Evolutionary conservation across 306 rosid genomes (phyloP).

Genomic region (Ormosia emarginata): DNA sequence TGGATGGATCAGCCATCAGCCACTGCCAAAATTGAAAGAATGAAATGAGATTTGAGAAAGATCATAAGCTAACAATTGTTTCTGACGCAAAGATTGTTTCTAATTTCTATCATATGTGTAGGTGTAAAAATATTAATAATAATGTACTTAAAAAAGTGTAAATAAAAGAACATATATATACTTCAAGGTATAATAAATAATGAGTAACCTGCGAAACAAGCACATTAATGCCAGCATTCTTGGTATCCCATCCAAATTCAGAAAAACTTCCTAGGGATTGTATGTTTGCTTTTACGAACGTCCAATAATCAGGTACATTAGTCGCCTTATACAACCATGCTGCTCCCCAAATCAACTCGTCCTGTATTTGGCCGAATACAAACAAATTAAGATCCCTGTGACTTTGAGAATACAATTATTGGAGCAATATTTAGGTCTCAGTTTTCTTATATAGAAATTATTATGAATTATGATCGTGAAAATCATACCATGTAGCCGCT

Average conservation of each 20-base stretch:
- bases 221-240: conserved; percentile 50
- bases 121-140: too few relatives aligned
- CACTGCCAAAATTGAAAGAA: conserved; percentile 21
- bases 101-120: too few relatives aligned
- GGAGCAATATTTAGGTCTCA: not conserved
- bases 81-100: not conserved
- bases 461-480: not conserved
- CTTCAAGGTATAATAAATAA: not conserved
- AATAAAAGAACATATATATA: not conserved
- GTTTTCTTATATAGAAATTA: not conserved
- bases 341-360: conserved; percentile 59
- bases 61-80: not conserved
- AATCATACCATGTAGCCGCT: conserved; percentile 42
- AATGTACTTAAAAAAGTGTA: not conserved
- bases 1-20: conserved; percentile 25
- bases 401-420: not conserved
- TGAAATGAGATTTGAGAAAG: not conserved
- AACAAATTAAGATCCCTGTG: not conserved
- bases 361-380: conserved; percentile 8
- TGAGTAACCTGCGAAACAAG: conserved; percentile 40
- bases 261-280: not conserved
- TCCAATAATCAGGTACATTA: not conserved
- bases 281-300: conserved; percentile 26
- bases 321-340: conserved; percentile 51
- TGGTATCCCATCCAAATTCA: conserved; percentile 57